Percentiles rank a stretch among this genome's conserved stretches.
phyloP scores from a whole-genome alignment of 176 grass and related monocot genomes.

The Bromus sterilis region DNA sequence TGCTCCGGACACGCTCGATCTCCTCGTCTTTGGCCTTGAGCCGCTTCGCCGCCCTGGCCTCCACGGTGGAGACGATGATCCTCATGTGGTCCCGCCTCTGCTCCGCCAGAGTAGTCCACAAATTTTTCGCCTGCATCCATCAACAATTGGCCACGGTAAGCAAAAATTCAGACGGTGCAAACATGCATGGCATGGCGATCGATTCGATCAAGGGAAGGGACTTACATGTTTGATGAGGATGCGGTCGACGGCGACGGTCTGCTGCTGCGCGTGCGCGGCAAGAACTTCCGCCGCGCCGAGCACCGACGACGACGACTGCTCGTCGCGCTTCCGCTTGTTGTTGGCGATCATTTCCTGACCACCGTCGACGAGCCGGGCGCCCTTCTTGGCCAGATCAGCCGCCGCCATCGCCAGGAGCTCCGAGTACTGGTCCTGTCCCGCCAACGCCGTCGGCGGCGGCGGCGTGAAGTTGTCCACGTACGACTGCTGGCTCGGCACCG shows the following conservation, averaged over 20 bases:
- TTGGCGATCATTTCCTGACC: neutral
- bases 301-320: neutral
- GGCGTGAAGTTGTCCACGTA: neutral
- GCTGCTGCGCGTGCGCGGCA: slow-evolving; percentile 29
- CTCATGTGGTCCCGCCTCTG: slow-evolving; percentile 21
- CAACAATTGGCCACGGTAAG: neutral
- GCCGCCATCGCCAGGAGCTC: neutral
- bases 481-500: neutral
- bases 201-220: too few species aligned
- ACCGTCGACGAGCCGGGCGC: slow-evolving; percentile 38
- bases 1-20: slow-evolving; percentile 25
- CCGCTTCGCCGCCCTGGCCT: slow-evolving; percentile 34
- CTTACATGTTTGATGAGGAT: slow-evolving; percentile 58
- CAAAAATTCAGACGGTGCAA: too few species aligned
- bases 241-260: slow-evolving; percentile 51
- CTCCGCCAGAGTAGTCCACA: slow-evolving; percentile 44
- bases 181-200: too few species aligned
- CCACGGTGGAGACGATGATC: slow-evolving; percentile 24
- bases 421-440: slow-evolving; percentile 2
- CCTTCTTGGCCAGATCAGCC: slow-evolving; percentile 24
- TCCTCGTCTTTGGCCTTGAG: slow-evolving; percentile 59
- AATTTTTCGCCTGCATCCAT: slow-evolving; percentile 35
- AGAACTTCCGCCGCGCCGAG: slow-evolving; percentile 1
- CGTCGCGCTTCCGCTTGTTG: slow-evolving; percentile 31
- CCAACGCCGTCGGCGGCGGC: neutral